Evolutionary conservation across 352 stramenopile genomes (phyloP), one percentile per base, ranked within the genome.

Genomic region (Pythium phragmiticola): DNA sequence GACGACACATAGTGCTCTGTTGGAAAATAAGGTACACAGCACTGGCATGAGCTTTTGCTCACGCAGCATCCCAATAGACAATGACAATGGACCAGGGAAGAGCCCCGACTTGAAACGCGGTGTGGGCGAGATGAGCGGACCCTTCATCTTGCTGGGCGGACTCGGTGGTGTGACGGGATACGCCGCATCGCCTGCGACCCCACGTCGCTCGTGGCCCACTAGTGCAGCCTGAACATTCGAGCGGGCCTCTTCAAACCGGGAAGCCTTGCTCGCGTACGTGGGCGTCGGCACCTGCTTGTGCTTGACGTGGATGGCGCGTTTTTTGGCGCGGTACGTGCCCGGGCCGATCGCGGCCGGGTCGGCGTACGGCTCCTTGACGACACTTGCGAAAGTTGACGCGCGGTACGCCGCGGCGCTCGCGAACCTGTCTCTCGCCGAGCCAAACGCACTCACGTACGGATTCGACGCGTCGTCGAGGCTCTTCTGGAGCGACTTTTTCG

Each of bases 301-400:
- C 65, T 87, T 89, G 45, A 87, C 66, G 33, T 84, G 70, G 45
- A 89, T 83, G 46, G 75, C 70, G 37, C 76, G 76, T 17, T 77
- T 80, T 71, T 84, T 78, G 42, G 76, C 59, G 9, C 78, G 76
- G 59, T 91, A 91, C 1, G 75, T 88, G 13, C 80, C 82, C 21
- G 80, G 76, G 3, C 82, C 76, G 16, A 89, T 81, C 0, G 80
- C 72, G 46, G 85, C 68, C 7, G 77, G 78, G 42, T 87, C 72
- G n/a, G 77, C 67, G 58, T 86, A 91, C 5, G 80, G 80, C 55
- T 91, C 82, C 37, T 88, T 91, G 14, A 87, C 82, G 26, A 91
- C 75, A 45, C 78, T 89, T 33, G 80, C 78, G 58, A 89, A 91
- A 3, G 75, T 88, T 6, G 76, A 89, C 23, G 80, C 68, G 9